Evolutionary conservation across 768 basidiomycete species (phyloP).

Genomic region (Lanmaoa rubissima): DNA sequence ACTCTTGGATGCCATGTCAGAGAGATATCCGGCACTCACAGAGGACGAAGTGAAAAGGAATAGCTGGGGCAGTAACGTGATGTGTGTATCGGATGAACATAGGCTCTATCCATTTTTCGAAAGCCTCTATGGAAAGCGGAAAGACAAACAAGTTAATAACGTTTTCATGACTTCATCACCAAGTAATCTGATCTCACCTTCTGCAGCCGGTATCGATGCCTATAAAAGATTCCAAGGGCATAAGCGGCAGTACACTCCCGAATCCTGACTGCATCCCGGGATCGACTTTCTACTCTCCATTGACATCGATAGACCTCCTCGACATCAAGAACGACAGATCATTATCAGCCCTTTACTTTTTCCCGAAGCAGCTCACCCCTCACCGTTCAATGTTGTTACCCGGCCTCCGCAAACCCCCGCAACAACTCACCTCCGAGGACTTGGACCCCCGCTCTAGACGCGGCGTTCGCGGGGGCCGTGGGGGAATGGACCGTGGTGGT

Average conservation of each 20-base stretch:
- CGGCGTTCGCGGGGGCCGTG: conserved; percentile 47
- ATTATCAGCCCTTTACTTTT: conserved; percentile 82
- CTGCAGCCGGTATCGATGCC: conserved; percentile 74
- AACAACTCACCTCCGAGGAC: conserved; percentile 66
- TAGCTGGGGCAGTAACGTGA: conserved; percentile 75
- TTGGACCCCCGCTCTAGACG: conserved; percentile 62
- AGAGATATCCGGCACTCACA: conserved; percentile 59
- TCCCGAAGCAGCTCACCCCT: conserved; percentile 82
- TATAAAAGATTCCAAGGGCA: conserved; percentile 65
- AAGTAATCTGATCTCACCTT: conserved; percentile 14
- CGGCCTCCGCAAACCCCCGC: conserved; percentile 58
- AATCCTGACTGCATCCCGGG: conserved; percentile 91
- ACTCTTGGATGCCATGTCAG: conserved; percentile 79
- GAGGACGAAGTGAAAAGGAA: conserved; percentile 87
- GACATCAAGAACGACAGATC: conserved; percentile 89
- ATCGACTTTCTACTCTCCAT: conserved; percentile 80
- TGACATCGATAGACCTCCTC: conserved; percentile 55
- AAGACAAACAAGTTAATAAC: conserved; percentile 62
- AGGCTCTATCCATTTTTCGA: conserved; percentile 86
- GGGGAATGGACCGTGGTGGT: conserved; percentile 37
- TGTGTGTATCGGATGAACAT: conserved; percentile 85
- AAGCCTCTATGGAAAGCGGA: conserved; percentile 86
- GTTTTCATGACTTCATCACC: conserved; percentile 1
- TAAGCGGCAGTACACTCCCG: conserved; percentile 75
- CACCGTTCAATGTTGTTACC: conserved; percentile 84